phyloP scores from a whole-genome alignment of 2,329 filamentous ascomycete genomes.

The Knufia petricola region DNA sequence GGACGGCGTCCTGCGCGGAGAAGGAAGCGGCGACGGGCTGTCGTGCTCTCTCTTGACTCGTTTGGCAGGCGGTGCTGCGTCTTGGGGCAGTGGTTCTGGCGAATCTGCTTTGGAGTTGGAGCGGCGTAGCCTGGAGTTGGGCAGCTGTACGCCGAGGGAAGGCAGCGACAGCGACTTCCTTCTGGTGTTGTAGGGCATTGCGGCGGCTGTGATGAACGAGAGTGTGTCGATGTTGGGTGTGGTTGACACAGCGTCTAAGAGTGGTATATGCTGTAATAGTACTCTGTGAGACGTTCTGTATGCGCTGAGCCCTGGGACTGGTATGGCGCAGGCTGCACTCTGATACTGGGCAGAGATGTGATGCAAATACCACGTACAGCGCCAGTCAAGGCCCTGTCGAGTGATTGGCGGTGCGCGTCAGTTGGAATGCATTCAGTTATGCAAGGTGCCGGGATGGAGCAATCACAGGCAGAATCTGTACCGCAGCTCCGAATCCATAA shows the following conservation, averaged over 20 bases:
- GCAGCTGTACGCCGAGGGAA: slow-evolving; percentile 82
- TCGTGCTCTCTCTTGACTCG: slow-evolving; percentile 71
- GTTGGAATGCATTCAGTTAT: slow-evolving; percentile 14
- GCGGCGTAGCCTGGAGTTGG: slow-evolving; percentile 47
- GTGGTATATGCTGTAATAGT: not conserved
- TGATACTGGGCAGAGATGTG: not conserved
- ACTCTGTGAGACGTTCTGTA: slow-evolving; percentile 3
- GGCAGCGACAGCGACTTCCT: slow-evolving; percentile 90
- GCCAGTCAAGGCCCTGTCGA: not conserved
- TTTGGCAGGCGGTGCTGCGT: slow-evolving; percentile 50
- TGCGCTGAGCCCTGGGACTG: not conserved
- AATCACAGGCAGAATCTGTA: slow-evolving; percentile 10
- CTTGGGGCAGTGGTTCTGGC: slow-evolving; percentile 45
- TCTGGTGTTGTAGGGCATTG: slow-evolving; percentile 92
- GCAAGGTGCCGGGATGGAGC: slow-evolving; percentile 23
- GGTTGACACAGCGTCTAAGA: not conserved
- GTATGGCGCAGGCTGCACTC: not conserved
- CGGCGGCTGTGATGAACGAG: not conserved
- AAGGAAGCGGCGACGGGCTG: slow-evolving; percentile 15
- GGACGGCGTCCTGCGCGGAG: slow-evolving; percentile 14
- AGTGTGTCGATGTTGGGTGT: not conserved
- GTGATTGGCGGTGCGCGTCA: slow-evolving; percentile 8
- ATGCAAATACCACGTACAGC: not conserved
- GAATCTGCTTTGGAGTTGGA: slow-evolving; percentile 54
- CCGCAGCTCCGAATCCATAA: not conserved